phyloP scores from a whole-genome alignment of 2,329 filamentous ascomycete species.

The Nothopassalora personata region DNA sequence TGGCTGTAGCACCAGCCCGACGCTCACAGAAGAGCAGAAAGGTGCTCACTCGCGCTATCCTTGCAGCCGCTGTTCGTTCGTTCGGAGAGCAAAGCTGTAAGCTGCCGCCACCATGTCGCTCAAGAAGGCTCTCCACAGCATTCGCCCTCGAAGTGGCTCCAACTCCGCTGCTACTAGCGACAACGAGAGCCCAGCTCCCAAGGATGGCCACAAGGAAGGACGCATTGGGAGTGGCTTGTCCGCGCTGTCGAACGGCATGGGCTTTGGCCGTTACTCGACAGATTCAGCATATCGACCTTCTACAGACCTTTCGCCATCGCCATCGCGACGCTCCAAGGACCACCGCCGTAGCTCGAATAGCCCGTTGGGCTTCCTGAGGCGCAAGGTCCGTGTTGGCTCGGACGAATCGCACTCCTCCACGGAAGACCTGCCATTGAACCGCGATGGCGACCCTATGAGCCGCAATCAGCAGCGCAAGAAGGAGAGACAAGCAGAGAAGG shows the following conservation, averaged over 20 bases:
- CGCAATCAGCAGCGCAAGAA: conserved; percentile 47
- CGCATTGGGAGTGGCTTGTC: conserved; percentile 23
- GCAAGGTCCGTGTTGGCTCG: conserved; percentile 28
- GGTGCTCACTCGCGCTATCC: neutral
- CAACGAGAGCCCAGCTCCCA: conserved; percentile 14
- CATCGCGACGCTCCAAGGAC: conserved; percentile 23
- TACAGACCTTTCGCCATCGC: conserved; percentile 18
- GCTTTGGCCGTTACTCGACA: conserved; percentile 14
- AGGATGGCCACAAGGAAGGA: conserved; percentile 1
- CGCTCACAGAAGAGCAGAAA: neutral
- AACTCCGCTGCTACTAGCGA: conserved; percentile 20
- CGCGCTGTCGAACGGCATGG: conserved; percentile 24
- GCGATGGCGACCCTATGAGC: conserved; percentile 47
- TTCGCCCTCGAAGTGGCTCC: conserved; percentile 35
- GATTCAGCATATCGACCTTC: conserved; percentile 13
- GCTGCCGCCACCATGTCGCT: conserved; percentile 31
- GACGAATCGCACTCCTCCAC: conserved; percentile 32
- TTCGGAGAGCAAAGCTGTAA: neutral
- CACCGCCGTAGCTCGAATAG: conserved; percentile 29
- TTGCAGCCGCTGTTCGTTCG: neutral
- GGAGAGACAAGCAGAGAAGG: conserved; percentile 41
- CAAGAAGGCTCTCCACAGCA: conserved; percentile 43
- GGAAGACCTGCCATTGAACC: conserved; percentile 41
- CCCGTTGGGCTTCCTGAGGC: conserved; percentile 30
- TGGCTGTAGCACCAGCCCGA: neutral